A percentile compares a stretch with the other conserved stretches of the same genome.
Conservation (phyloP, 23 red algal genomes). For the Chondrus crispus region DNA sequence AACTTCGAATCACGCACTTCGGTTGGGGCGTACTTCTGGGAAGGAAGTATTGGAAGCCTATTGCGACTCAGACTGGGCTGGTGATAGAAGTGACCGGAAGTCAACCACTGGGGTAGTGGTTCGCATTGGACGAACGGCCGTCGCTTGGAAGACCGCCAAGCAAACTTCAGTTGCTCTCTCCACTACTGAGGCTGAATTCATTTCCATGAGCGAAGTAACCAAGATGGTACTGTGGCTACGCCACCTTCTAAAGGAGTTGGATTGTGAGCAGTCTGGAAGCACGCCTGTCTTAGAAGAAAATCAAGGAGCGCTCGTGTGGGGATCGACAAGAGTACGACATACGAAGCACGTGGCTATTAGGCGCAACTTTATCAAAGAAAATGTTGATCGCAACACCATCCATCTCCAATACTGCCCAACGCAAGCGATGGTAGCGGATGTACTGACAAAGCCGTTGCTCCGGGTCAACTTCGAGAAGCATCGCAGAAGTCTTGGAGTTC, state of each 20-base stretch:
- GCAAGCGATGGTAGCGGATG: not conserved
- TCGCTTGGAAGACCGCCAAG: conserved; percentile 10
- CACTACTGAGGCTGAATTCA: conserved; percentile 32
- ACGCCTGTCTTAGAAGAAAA: too few relatives aligned
- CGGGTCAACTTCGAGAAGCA: too few relatives aligned
- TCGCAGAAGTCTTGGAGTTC: too few relatives aligned
- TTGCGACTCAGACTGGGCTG: conserved; percentile 1
- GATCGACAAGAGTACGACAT: not conserved
- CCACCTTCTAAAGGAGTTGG: too few relatives aligned
- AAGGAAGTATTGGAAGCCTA: not conserved
- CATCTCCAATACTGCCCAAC: not conserved
- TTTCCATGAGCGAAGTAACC: not conserved
- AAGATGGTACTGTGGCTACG: not conserved
- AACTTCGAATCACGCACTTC: too few relatives aligned
- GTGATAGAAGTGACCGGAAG: not conserved
- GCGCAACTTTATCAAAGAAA: not conserved
- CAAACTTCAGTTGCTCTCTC: conserved; percentile 25
- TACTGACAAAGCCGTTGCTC: not conserved
- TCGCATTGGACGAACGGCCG: not conserved
- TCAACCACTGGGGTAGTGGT: conserved; percentile 13
- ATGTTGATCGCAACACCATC: not conserved
- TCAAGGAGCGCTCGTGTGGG: not conserved
- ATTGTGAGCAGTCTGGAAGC: too few relatives aligned
- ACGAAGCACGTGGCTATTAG: not conserved
- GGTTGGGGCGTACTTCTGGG: too few relatives aligned